Evolutionary conservation across 1,284 basidiomycete genomes (phyloP), one percentile per base, ranked within the genome.

Genomic region (Cryptococcus wingfieldii): DNA sequence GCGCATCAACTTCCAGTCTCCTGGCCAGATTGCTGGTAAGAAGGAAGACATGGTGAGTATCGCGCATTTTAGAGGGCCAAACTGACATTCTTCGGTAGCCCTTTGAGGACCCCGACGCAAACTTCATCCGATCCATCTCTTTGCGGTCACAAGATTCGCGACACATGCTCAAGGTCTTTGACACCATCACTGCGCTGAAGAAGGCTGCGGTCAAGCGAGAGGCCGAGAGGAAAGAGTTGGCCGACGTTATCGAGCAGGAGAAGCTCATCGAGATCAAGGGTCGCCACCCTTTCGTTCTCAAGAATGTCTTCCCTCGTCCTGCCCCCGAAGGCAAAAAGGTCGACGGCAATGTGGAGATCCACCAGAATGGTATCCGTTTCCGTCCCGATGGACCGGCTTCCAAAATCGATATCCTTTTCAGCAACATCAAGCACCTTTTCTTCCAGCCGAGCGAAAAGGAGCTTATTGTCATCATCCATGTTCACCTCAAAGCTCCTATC

Each of bases 381-480:
- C 91, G 91, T 18, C 88, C 89, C 0, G 85, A 89, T 72, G 90
- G 90, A 1, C 91, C 94, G 1, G 66, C 65, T 25, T 47, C 61
- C 75, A 92, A 88, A 79, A 88, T 96, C 61, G 92, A 97, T 73
- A 83, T 99, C 19, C 81, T 98, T 13, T 98, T 98, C 80, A 88
- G 85, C 79, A 99, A 99, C 76, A 88, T 99, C 80, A 97, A 96
- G 78, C 96, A 98, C 76, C 81, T 98, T 25, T 97, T 98, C 80
- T 98, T 98, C 84, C 96, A 98, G 74, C 94, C 96, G 6, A 98
- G 95, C 71, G 96, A 99, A 66, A 88, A 92, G 67, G 96, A 99
- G 76, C 80, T 98, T 46, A 83, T 98, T 58, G 95, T 97, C 51
- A 88, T 98, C 58, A 84, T 98, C 37, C 96, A 98, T 74, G 79